Base-by-base conservation (phyloP, 441 rosid species). In the Pelargonium fulgidum region DNA sequence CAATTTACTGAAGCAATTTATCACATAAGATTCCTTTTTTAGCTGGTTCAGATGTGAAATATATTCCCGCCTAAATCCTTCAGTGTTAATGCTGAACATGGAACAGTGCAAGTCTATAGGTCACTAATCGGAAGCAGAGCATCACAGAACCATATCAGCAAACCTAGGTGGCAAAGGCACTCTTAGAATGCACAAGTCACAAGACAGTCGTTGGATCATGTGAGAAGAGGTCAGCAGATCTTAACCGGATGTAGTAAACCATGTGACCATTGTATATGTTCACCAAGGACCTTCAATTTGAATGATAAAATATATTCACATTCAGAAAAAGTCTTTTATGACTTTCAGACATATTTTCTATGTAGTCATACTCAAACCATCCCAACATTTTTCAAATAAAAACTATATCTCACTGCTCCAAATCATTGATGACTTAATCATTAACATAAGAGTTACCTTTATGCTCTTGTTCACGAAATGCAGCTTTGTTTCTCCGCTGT, bases 401-500 rank as follows among this genome's bases (percentile, higher is more conserved):
- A 52, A n/a, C 20, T 52, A n/a, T 20, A 14, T 16, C 17, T 19
- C 20, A 14, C 19, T 16, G 13, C 61, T 14, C 7, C 9, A 1
- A 54, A 54, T 19, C 4, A 20, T 54, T 14, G 19, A 54, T 54
- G 61, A 16, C 11, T 68, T 50, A 58, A 66, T 62, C 47, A 50
- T 44, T 52, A 45, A 69, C 44, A 39, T 36, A 73, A 68, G 72
- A 65, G 48, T 76, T 83, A 91, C 98, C 93, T 71, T 61, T 47
- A 72, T 77, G 63, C 67, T 77, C 80, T 67, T 81, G 76, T 65
- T 78, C 77, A 14, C 58, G 70, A 72, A 68, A 48, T 81, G 73
- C 59, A 66, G 77, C 62, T 62, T 72, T 76, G 68, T 72, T 81
- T 80, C 96, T 89, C 77, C 76, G 84, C 79, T 86, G 95, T 56